A percentile compares a stretch with the other conserved stretches of the same genome.
Evolutionary conservation across 2,329 filamentous ascomycete species (phyloP).

Genomic region (Pseudogymnoascus sp.): DNA sequence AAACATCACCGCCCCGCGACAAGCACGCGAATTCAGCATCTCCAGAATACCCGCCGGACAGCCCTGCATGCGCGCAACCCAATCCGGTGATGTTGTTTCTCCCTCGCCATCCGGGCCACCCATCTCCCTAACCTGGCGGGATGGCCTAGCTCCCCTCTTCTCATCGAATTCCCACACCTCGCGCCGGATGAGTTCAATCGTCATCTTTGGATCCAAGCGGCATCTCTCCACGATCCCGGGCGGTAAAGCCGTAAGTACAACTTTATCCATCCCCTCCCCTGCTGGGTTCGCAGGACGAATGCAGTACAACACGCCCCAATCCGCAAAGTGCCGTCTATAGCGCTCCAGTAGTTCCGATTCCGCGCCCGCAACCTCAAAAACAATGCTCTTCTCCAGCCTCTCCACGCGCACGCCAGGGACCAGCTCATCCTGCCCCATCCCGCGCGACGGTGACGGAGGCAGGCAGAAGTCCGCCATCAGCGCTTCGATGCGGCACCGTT

Average conservation of each 20-base stretch:
- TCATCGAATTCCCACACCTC: slow-evolving; percentile 57
- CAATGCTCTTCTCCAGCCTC: slow-evolving; percentile 43
- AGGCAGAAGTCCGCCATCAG: slow-evolving; percentile 53
- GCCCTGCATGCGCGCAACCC: slow-evolving; percentile 54
- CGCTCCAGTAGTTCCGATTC: slow-evolving; percentile 53
- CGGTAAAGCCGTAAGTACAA: slow-evolving; percentile 53
- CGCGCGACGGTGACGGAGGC: slow-evolving; percentile 14
- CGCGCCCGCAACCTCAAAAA: slow-evolving; percentile 53
- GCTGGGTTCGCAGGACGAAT: slow-evolving; percentile 20
- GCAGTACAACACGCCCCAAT: slow-evolving; percentile 63
- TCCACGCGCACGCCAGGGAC: slow-evolving; percentile 27
- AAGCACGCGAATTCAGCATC: slow-evolving; percentile 66
- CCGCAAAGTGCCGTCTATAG: slow-evolving; percentile 48
- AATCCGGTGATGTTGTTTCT: slow-evolving; percentile 28
- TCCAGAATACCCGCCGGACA: slow-evolving; percentile 72
- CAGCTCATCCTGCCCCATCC: slow-evolving; percentile 10
- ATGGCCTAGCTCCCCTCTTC: background rate
- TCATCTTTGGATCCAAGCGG: slow-evolving; percentile 57
- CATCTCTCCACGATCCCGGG: slow-evolving; percentile 69
- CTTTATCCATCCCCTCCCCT: slow-evolving; percentile 1
- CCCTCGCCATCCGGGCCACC: background rate
- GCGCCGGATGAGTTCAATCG: slow-evolving; percentile 64
- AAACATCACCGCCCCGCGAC: slow-evolving; percentile 78
- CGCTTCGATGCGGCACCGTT: slow-evolving; percentile 69
- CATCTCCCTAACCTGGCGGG: background rate